A percentile compares a stretch with the other conserved stretches of the same genome.
These are phyloP conservation scores for Phytophthora podocarpi DNA, from an alignment of 352 stramenopile genomes.

Conservation along the genomic window DNA sequence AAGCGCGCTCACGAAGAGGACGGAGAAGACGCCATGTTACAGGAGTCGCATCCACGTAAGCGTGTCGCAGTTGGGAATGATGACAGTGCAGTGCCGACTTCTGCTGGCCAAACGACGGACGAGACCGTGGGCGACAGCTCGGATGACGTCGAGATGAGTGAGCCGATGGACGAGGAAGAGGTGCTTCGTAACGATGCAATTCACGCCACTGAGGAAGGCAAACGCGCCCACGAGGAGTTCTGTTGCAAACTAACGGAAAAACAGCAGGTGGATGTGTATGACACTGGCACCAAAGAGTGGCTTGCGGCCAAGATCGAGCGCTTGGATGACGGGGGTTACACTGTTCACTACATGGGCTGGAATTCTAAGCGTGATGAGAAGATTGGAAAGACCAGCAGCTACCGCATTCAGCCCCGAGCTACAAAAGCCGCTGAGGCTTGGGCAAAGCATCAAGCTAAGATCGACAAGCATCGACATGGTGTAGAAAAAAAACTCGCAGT, in stretches of 20 bases:
- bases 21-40: neutral
- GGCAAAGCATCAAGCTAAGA: conserved; percentile 46
- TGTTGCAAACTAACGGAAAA: conserved; percentile 34
- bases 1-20: conserved; percentile 29
- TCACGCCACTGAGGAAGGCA: conserved; percentile 23
- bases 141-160: conserved; percentile 41
- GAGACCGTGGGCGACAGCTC: conserved; percentile 38
- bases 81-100: conserved; percentile 3
- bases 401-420: conserved; percentile 50
- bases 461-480: conserved; percentile 44
- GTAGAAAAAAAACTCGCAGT: conserved; percentile 27
- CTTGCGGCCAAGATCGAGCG: conserved; percentile 61
- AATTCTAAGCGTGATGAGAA: conserved; percentile 61
- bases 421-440: conserved; percentile 44
- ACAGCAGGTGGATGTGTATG: conserved; percentile 67
- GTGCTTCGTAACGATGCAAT: conserved; percentile 15
- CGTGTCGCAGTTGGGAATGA: conserved; percentile 18
- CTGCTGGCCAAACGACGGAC: conserved; percentile 26
- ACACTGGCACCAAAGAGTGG: conserved; percentile 55
- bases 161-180: conserved; percentile 22
- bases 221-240: conserved; percentile 35
- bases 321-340: conserved; percentile 33
- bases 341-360: conserved; percentile 75
- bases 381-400: conserved; percentile 33
- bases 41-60: conserved; percentile 17